These are phyloP conservation scores for Volvox reticuliferus DNA, from an alignment of 139 green algal genomes.

Conservation along the genomic window DNA sequence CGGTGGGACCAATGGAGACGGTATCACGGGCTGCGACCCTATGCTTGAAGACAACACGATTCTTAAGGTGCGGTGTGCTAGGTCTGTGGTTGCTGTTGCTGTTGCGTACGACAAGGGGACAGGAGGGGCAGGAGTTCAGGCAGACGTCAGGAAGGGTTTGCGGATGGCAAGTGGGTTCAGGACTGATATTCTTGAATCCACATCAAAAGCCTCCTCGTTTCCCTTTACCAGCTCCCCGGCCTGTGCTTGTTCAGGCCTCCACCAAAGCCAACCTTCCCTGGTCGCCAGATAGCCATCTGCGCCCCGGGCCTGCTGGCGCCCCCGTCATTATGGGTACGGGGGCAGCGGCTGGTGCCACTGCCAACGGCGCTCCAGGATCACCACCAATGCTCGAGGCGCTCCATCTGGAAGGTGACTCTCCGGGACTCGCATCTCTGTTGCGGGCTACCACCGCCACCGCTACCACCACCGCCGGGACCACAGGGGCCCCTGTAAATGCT, in stretches of 20 bases:
- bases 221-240: neutral
- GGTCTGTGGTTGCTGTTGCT: too few relatives aligned
- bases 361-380: neutral
- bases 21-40: neutral
- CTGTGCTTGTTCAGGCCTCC: neutral
- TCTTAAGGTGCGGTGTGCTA: conserved; percentile 1
- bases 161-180: too few relatives aligned
- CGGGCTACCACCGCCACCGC: neutral
- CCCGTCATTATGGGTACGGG: too few relatives aligned
- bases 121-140: too few relatives aligned
- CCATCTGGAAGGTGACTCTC: conserved; percentile 38
- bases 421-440: neutral
- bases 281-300: conserved; percentile 10
- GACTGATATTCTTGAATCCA: too few relatives aligned
- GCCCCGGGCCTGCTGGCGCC: neutral
- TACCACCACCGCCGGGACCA: neutral
- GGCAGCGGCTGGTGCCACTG: neutral
- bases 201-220: too few relatives aligned
- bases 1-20: neutral
- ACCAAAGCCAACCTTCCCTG: conserved; percentile 26
- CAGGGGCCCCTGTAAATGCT: neutral
- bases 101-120: too few relatives aligned
- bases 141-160: too few relatives aligned
- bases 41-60: conserved; percentile 1
- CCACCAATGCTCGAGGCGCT: conserved; percentile 33